A percentile compares a stretch with the other conserved stretches of the same genome.
These are phyloP conservation scores for Hibiscus trionum DNA, from an alignment of 345 rosid genomes.

Conservation along the genomic window DNA sequence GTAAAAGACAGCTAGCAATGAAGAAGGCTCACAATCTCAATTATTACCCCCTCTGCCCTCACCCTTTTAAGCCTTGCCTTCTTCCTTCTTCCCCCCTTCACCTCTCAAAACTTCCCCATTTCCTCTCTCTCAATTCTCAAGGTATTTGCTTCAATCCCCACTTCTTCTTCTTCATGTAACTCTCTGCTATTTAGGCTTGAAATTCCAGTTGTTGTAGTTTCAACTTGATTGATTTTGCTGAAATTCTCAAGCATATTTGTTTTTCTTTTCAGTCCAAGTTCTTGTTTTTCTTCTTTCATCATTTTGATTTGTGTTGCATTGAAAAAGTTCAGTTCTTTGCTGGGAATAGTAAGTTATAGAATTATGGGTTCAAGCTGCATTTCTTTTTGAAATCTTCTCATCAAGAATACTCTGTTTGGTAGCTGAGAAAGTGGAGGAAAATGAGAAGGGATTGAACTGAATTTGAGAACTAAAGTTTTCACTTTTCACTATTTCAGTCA, in stretches of 20 bases:
- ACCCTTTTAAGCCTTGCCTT: slow-evolving; percentile 11
- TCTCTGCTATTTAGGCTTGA: background rate
- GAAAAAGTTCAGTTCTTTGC: background rate
- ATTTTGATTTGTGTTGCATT: background rate
- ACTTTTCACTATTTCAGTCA: background rate
- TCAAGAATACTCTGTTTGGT: background rate
- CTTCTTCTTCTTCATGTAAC: background rate
- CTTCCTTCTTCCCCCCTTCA: slow-evolving; percentile 9
- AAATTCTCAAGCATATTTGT: too few relatives aligned
- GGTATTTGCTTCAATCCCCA: slow-evolving; percentile 6
- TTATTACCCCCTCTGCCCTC: slow-evolving; percentile 6
- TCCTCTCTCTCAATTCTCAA: background rate
- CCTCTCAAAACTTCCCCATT: slow-evolving; percentile 1
- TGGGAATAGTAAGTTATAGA: background rate
- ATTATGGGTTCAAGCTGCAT: background rate
- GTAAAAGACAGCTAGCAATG: slow-evolving; percentile 72
- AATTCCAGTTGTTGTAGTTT: too few relatives aligned
- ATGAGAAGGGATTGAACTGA: background rate
- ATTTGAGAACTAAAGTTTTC: background rate
- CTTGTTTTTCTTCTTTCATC: background rate
- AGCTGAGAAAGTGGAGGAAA: slow-evolving; percentile 4
- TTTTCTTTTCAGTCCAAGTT: too few relatives aligned
- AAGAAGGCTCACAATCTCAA: slow-evolving; percentile 45
- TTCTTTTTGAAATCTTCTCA: background rate
- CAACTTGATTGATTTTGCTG: too few relatives aligned